These are phyloP conservation scores for Psilocybe azurescens DNA, from an alignment of 768 basidiomycete genomes.

Conservation along the genomic window DNA sequence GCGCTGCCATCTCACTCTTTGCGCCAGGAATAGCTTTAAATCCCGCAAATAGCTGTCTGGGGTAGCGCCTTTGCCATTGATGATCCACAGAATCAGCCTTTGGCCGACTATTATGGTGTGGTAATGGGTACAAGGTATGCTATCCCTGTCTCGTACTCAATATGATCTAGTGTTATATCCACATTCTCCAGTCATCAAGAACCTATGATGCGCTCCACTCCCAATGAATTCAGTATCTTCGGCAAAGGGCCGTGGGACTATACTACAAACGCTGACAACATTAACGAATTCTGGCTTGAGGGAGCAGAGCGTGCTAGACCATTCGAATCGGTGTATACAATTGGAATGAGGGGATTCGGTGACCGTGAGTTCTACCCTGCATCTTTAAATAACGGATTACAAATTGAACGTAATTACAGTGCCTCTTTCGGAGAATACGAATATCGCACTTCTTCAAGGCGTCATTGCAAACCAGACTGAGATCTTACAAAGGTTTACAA, in stretches of 20 bases:
- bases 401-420: slow-evolving; percentile 33
- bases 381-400: neutral
- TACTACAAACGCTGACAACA: slow-evolving; percentile 52
- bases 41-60: slow-evolving; percentile 42
- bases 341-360: slow-evolving; percentile 73
- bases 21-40: neutral
- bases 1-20: slow-evolving; percentile 15
- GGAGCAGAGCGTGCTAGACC: slow-evolving; percentile 62
- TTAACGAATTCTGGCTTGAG: slow-evolving; percentile 66
- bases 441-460: slow-evolving; percentile 56
- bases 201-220: slow-evolving; percentile 76
- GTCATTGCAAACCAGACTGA: slow-evolving; percentile 64
- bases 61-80: slow-evolving; percentile 60
- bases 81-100: slow-evolving; percentile 62
- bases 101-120: slow-evolving; percentile 71
- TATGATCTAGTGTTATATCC: neutral
- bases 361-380: slow-evolving; percentile 42
- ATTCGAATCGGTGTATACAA: slow-evolving; percentile 67
- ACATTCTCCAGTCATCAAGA: slow-evolving; percentile 59
- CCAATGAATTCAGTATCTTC: slow-evolving; percentile 65
- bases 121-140: too few species aligned
- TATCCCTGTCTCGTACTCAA: neutral
- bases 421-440: slow-evolving; percentile 54
- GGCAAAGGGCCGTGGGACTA: slow-evolving; percentile 70
- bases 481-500: slow-evolving; percentile 60